phyloP scores from a whole-genome alignment of 1,284 basidiomycete species.

The Tilletia setariae region DNA sequence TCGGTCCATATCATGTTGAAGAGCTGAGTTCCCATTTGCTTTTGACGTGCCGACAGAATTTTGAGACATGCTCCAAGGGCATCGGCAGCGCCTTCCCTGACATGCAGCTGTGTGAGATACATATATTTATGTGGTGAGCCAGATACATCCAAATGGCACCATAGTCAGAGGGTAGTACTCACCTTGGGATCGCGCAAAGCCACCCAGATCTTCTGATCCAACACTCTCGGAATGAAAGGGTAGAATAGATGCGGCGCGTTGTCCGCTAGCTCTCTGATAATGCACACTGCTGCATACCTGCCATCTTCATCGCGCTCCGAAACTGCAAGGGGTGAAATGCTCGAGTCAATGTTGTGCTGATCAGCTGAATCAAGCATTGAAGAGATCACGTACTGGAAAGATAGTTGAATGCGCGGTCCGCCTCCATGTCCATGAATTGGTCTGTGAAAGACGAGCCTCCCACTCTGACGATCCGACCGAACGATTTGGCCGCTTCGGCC shows the following conservation, averaged over 20 bases:
- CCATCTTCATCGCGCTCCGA: slow-evolving; percentile 37
- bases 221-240: slow-evolving; percentile 45
- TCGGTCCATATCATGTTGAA: slow-evolving; percentile 65
- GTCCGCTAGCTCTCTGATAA: slow-evolving; percentile 52
- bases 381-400: neutral
- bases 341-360: neutral
- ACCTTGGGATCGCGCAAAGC: slow-evolving; percentile 23
- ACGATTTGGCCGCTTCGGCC: slow-evolving; percentile 77
- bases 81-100: slow-evolving; percentile 50
- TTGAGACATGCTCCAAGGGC: slow-evolving; percentile 52
- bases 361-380: neutral
- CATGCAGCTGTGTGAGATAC: slow-evolving; percentile 37
- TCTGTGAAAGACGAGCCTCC: neutral
- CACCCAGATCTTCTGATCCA: slow-evolving; percentile 51
- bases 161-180: too few species aligned
- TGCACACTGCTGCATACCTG: slow-evolving; percentile 53
- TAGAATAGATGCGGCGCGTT: slow-evolving; percentile 53
- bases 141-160: too few species aligned
- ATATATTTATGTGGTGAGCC: too few species aligned
- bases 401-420: neutral
- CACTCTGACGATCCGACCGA: slow-evolving; percentile 7
- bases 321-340: too few species aligned
- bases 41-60: slow-evolving; percentile 49
- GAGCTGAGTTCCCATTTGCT: slow-evolving; percentile 51
- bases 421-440: slow-evolving; percentile 12